Evolutionary conservation across 2,329 filamentous ascomycete genomes (phyloP).

Genomic region (Purpureocillium takamizusanense): DNA sequence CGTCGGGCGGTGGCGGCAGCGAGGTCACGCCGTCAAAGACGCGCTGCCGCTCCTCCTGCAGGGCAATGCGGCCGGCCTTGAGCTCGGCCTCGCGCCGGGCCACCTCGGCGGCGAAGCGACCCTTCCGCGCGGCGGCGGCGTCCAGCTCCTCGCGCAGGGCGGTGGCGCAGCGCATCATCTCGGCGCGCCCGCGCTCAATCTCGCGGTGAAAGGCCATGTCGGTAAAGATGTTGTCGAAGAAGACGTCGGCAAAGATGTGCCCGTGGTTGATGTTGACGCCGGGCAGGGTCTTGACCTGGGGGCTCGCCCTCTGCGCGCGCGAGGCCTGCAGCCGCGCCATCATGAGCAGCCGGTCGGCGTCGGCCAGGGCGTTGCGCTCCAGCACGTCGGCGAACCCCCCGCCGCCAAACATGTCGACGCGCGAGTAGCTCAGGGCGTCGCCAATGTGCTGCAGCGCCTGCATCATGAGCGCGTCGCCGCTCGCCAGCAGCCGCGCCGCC

Average conservation of each 20-base stretch:
- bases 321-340: constrained; percentile 29
- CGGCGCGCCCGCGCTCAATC: constrained; percentile 32
- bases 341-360: constrained; percentile 32
- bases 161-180: constrained; percentile 24
- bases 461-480: constrained; percentile 26
- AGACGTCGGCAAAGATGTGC: constrained; percentile 37
- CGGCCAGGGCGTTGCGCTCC: constrained; percentile 40
- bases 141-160: constrained; percentile 21
- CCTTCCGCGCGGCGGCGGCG: constrained; percentile 18
- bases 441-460: constrained; percentile 27
- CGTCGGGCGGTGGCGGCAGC: too few relatives aligned
- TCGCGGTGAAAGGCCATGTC: constrained; percentile 43
- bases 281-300: constrained; percentile 27
- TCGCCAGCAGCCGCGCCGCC: constrained; percentile 27
- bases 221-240: constrained; percentile 47
- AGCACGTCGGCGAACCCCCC: constrained; percentile 40
- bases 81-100: constrained; percentile 17
- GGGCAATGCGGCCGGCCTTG: constrained; percentile 21
- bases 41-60: constrained; percentile 34
- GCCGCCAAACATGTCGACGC: constrained; percentile 40
- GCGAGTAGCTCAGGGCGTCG: constrained; percentile 29
- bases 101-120: constrained; percentile 24
- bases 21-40: constrained; percentile 17
- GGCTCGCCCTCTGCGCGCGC: constrained; percentile 31
- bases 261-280: constrained; percentile 33